Evolutionary conservation across 1,284 basidiomycete genomes (phyloP), one percentile per base, ranked within the genome.

Genomic region (Ustilago hordei): DNA sequence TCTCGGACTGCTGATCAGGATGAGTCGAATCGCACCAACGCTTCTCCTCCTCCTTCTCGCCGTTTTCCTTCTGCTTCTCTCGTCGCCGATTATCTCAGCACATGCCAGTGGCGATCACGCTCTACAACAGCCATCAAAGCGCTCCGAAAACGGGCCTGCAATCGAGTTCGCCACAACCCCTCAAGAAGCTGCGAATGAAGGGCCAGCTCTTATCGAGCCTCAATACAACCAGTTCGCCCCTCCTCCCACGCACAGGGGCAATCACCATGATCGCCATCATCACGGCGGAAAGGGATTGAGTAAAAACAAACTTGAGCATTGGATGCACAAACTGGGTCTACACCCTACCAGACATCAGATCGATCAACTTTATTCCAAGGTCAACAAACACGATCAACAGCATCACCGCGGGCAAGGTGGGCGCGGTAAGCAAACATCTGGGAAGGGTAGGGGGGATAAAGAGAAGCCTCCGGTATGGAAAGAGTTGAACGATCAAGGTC

Each of bases 201-300:
- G 17, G 0, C 54, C 65, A 2, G 58, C 31, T 4, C 35, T 64
- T 2, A 50, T 68, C 15, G 38, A 68, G 50, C 41, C 58, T 11
- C 5, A 61, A 32, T 64, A 64, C 41, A 58, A 73, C n/a, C 70
- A 73, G 31, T 68, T 68, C 52, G 39, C 57, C n/a, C 36, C 35
- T 8, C 17, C 50, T n/a, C 23, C 56, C 36, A 19, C 7, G 54
- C 36, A 32, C 53, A 38, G 23, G 23, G 23, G 23, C 23, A 28
- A 28, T 28, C 15, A 52, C 3, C 28, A 43, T n/a, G 19, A 19
- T 8, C 8, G 45, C 0, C 56, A 65, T 58, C 36, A 38, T 38
- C 4, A 6, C 9, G 54, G 23, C 32, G 28, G 31, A 17, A 50
- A 63, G 36, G 5, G 38, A 15, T 31, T 55, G 60, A 60, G 28